Conservation (phyloP, 176 grass and related monocot genomes). For the Carex cristatella region DNA sequence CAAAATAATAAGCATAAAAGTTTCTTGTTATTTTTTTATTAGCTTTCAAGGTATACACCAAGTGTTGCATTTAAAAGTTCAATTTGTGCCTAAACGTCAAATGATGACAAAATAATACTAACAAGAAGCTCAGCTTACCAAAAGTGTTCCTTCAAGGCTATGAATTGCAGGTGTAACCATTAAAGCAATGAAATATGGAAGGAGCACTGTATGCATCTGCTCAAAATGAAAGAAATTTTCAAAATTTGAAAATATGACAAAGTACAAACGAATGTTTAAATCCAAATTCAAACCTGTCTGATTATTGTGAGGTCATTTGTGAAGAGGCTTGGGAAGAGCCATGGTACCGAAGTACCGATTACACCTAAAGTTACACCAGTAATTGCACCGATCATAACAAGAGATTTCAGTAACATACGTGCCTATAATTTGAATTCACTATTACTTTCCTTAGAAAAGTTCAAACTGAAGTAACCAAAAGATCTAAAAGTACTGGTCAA, state of each 20-base stretch:
- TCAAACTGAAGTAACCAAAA: not conserved
- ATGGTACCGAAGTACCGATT: slow-evolving; percentile 68
- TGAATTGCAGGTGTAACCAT: slow-evolving; percentile 85
- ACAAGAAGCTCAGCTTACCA: slow-evolving; percentile 52
- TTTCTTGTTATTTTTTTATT: not conserved
- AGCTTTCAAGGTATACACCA: not conserved
- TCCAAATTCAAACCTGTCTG: slow-evolving; percentile 47
- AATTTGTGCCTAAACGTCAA: not conserved
- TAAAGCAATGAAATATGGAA: slow-evolving; percentile 77
- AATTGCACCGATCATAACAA: slow-evolving; percentile 70
- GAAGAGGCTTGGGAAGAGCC: slow-evolving; percentile 67
- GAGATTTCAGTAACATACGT: slow-evolving; percentile 83
- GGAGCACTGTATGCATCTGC: slow-evolving; percentile 79
- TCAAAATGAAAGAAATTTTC: slow-evolving; percentile 18
- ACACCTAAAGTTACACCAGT: slow-evolving; percentile 51
- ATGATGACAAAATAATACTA: slow-evolving; percentile 21
- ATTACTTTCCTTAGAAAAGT: not conserved
- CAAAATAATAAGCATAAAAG: not conserved
- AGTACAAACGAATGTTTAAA: slow-evolving; percentile 11
- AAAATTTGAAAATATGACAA: not conserved
- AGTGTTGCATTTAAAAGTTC: not conserved
- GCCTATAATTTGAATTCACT: slow-evolving; percentile 38
- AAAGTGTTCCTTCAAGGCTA: slow-evolving; percentile 81
- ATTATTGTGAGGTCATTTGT: slow-evolving; percentile 63
- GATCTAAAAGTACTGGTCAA: not conserved